phyloP scores from a whole-genome alignment of 768 basidiomycete species.

The Antrodiella citrinella region DNA sequence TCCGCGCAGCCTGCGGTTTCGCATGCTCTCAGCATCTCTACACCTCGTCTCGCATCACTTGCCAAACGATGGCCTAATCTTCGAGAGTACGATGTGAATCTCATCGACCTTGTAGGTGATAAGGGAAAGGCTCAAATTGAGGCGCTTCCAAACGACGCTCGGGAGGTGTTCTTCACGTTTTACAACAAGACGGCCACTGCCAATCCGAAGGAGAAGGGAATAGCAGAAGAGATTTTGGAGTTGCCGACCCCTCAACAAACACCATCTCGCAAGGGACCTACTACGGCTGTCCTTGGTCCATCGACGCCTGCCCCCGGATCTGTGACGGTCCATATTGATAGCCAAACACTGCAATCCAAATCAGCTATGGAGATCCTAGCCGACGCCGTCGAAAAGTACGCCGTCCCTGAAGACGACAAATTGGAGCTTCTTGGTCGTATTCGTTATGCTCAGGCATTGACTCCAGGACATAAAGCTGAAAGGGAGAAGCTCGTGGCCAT shows the following conservation, averaged over 20 bases:
- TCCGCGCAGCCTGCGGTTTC: slow-evolving; percentile 81
- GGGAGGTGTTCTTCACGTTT: slow-evolving; percentile 76
- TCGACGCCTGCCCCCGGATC: slow-evolving; percentile 36
- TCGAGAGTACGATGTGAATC: slow-evolving; percentile 71
- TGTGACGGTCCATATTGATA: slow-evolving; percentile 53
- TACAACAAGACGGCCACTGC: slow-evolving; percentile 50
- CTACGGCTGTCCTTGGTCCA: slow-evolving; percentile 24
- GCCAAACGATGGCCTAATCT: slow-evolving; percentile 80
- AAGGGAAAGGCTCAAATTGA: slow-evolving; percentile 47
- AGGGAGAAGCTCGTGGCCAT: slow-evolving; percentile 76
- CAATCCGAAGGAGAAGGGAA: slow-evolving; percentile 34
- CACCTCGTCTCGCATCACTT: slow-evolving; percentile 72
- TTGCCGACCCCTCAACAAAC: slow-evolving; percentile 21
- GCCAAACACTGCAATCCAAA: slow-evolving; percentile 50
- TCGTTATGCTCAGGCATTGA: slow-evolving; percentile 66
- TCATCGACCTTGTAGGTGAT: slow-evolving; percentile 61
- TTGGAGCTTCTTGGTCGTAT: slow-evolving; percentile 87
- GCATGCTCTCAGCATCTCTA: slow-evolving; percentile 74
- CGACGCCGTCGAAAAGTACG: slow-evolving; percentile 57
- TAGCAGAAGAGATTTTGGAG: slow-evolving; percentile 39
- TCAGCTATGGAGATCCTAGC: slow-evolving; percentile 70
- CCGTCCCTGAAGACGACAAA: slow-evolving; percentile 73
- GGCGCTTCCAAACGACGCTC: slow-evolving; percentile 60
- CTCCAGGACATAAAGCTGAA: slow-evolving; percentile 45
- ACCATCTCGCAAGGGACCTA: slow-evolving; percentile 36